These are phyloP conservation scores for Quercus glauca DNA, from an alignment of 306 rosid genomes.

Conservation along the genomic window DNA sequence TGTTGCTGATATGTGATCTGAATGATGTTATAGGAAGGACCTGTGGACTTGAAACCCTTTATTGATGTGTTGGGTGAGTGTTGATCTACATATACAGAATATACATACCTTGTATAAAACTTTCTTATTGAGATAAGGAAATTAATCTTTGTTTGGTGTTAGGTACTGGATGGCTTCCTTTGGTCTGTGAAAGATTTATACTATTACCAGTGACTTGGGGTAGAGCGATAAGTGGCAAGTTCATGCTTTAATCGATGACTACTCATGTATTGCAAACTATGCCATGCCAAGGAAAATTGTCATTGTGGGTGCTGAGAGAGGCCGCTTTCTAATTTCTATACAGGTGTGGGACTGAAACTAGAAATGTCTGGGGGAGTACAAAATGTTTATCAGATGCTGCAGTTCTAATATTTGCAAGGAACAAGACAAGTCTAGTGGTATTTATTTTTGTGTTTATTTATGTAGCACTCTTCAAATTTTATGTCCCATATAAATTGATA, in stretches of 20 bases:
- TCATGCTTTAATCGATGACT: not conserved
- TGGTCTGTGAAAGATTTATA: not conserved
- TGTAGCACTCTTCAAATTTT: too few species aligned
- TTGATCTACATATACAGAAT: not conserved
- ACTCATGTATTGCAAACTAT: not conserved
- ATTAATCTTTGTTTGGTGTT: not conserved
- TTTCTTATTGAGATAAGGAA: not conserved
- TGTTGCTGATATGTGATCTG: too few species aligned
- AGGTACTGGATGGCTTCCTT: not conserved
- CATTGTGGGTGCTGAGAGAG: too few species aligned
- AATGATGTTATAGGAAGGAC: too few species aligned
- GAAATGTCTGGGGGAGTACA: slow-evolving; percentile 29
- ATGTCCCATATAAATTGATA: too few species aligned
- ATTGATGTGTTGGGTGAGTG: slow-evolving; percentile 42
- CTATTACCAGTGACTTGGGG: not conserved
- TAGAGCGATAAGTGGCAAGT: not conserved
- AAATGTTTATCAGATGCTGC: slow-evolving; percentile 44
- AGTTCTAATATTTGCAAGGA: slow-evolving; percentile 73
- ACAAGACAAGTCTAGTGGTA: slow-evolving; percentile 9
- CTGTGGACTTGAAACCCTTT: slow-evolving; percentile 35
- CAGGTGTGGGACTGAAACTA: too few species aligned
- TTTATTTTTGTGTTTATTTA: too few species aligned
- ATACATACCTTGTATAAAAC: not conserved
- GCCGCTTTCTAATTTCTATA: too few species aligned
- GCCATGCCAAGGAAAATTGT: too few species aligned